phyloP scores from a whole-genome alignment of 2,329 filamentous ascomycete genomes.

The Penicillium griseofulvum region DNA sequence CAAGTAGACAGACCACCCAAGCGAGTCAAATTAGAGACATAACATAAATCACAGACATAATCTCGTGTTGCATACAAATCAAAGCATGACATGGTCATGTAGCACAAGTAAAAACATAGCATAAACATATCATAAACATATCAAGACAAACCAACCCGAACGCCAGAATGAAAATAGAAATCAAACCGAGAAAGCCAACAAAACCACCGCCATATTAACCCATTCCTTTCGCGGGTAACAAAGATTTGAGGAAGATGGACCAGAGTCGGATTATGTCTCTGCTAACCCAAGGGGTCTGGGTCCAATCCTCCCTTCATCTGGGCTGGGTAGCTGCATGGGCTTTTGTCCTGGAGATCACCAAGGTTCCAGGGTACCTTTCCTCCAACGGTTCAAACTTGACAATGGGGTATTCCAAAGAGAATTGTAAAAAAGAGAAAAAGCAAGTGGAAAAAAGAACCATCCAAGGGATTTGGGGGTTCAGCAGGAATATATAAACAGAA shows the following conservation, averaged over 20 bases:
- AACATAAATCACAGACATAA: not conserved
- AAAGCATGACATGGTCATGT: not conserved
- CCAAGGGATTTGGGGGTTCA: conserved; percentile 2
- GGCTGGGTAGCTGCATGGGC: not conserved
- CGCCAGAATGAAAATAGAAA: not conserved
- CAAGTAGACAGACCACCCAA: not conserved
- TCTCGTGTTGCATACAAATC: conserved; percentile 2
- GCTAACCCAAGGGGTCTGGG: not conserved
- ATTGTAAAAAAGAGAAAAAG: not conserved
- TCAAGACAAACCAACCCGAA: conserved; percentile 7
- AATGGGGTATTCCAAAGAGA: not conserved
- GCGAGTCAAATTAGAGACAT: conserved; percentile 1
- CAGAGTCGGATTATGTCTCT: not conserved
- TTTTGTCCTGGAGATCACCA: not conserved
- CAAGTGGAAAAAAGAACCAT: not conserved
- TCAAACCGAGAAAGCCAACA: not conserved
- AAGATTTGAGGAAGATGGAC: not conserved
- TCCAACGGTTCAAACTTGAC: not conserved
- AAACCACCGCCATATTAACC: not conserved
- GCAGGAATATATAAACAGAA: not conserved
- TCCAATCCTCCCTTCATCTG: not conserved
- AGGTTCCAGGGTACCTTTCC: not conserved
- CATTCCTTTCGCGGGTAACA: not conserved
- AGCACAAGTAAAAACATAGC: not conserved
- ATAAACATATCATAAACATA: not conserved